Conservation (phyloP, 257 asterid genomes). For the Nicotiana undulata region DNA sequence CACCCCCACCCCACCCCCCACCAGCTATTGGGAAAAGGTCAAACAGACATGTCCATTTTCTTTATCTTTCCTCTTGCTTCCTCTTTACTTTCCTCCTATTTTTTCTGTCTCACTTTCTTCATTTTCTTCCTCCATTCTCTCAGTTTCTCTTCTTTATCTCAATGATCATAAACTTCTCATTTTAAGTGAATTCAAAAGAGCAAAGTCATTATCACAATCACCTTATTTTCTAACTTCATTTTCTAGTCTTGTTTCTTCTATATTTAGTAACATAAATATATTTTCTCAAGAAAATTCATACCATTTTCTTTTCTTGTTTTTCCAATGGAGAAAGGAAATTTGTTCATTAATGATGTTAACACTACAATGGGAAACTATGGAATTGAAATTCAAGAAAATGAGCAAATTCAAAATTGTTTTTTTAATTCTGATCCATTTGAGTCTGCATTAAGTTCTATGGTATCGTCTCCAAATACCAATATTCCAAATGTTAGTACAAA, state of each 20-base stretch:
- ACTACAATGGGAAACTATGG: constrained; percentile 1
- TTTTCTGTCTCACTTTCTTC: constrained; percentile 7
- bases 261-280: neutral
- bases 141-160: neutral
- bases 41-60: constrained; percentile 34
- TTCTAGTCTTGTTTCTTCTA: constrained; percentile 1
- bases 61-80: constrained; percentile 34
- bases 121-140: neutral
- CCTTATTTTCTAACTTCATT: neutral
- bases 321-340: constrained; percentile 34
- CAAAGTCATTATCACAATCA: constrained; percentile 9
- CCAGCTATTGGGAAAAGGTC: constrained; percentile 26
- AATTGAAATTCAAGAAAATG: neutral
- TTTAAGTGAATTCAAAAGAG: constrained; percentile 16
- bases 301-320: neutral
- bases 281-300: constrained; percentile 8
- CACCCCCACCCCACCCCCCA: neutral
- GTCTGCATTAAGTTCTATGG: constrained; percentile 91
- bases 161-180: neutral
- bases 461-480: constrained; percentile 58
- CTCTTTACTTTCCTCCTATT: constrained; percentile 37
- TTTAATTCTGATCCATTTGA: constrained; percentile 55
- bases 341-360: constrained; percentile 19
- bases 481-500: neutral
- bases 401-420: constrained; percentile 23